These are phyloP conservation scores for Bertia moriformis DNA, from an alignment of 2,329 filamentous ascomycete genomes.

Conservation along the genomic window DNA sequence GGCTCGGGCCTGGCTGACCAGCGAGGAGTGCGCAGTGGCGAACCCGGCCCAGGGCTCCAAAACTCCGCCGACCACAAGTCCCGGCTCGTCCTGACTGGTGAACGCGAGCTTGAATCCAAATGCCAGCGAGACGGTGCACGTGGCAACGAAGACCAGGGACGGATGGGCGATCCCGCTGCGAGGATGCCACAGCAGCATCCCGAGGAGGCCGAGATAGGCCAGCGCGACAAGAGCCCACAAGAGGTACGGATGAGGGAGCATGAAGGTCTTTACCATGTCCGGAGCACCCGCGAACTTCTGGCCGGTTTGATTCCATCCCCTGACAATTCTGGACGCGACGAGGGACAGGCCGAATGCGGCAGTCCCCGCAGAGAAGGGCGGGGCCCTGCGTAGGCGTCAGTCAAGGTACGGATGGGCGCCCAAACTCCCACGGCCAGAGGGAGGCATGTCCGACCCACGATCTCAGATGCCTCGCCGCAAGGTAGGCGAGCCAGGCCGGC, in stretches of 20 bases:
- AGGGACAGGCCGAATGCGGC: constrained; percentile 27
- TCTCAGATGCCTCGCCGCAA: constrained; percentile 30
- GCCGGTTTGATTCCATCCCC: constrained; percentile 91
- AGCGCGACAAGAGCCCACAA: constrained; percentile 63
- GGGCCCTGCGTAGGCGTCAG: background rate
- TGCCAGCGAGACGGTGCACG: constrained; percentile 21
- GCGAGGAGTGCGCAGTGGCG: too few relatives aligned
- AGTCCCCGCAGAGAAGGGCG: background rate
- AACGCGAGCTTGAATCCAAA: constrained; percentile 83
- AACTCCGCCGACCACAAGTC: constrained; percentile 42
- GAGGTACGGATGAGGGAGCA: constrained; percentile 45
- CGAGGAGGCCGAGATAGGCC: constrained; percentile 50
- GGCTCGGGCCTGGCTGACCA: constrained; percentile 31
- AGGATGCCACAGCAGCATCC: constrained; percentile 26
- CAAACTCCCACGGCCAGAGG: too few relatives aligned
- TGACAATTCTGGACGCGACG: constrained; percentile 46
- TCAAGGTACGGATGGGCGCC: background rate
- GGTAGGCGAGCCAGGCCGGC: constrained; percentile 50
- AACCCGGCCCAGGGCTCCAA: constrained; percentile 14
- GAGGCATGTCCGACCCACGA: too few relatives aligned
- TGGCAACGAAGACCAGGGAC: background rate
- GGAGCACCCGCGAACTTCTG: constrained; percentile 88
- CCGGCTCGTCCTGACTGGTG: constrained; percentile 74
- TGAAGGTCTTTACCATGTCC: constrained; percentile 65
- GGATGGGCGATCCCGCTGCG: too few relatives aligned